phyloP scores from a whole-genome alignment of 164 flowering plant species.

The Aristolochia contorta region DNA sequence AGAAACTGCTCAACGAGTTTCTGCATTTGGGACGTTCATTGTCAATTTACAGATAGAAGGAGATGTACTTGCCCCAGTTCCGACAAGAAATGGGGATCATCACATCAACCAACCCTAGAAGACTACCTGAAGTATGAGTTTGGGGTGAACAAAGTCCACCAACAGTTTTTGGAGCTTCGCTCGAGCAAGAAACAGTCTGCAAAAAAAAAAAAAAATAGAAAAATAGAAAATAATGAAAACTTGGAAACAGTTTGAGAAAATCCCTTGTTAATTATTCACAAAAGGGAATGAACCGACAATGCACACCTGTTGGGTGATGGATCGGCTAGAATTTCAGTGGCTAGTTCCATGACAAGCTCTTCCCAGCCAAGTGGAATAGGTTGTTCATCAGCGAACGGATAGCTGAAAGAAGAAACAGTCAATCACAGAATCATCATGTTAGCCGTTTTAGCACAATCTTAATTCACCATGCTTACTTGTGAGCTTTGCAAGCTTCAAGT shows the following conservation, averaged over 20 bases:
- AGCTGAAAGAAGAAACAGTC: constrained; percentile 24
- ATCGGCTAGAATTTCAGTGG: constrained; percentile 51
- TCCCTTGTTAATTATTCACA: no score
- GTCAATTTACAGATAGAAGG: no score
- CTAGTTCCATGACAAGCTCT: constrained; percentile 48
- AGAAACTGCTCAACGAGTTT: constrained; percentile 67
- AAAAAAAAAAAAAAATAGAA: not conserved
- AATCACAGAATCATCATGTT: constrained; percentile 9
- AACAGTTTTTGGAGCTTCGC: constrained; percentile 54
- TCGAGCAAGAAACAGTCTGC: constrained; percentile 35
- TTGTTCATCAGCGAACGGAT: constrained; percentile 66
- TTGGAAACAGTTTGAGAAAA: not conserved
- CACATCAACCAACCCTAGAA: no score
- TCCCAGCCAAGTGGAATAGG: constrained; percentile 79
- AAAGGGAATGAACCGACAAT: not conserved
- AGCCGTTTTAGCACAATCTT: not conserved
- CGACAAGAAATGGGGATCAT: not conserved
- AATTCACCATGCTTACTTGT: constrained; percentile 34
- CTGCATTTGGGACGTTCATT: constrained; percentile 25
- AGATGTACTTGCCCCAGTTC: not conserved
- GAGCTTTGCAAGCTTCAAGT: constrained; percentile 76
- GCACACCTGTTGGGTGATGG: constrained; percentile 41
- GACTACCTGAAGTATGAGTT: constrained; percentile 57
- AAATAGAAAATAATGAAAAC: not conserved
- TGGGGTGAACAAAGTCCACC: constrained; percentile 61